Evolutionary conservation across 345 rosid species (phyloP).

Genomic region (Erucastrum elatum): DNA sequence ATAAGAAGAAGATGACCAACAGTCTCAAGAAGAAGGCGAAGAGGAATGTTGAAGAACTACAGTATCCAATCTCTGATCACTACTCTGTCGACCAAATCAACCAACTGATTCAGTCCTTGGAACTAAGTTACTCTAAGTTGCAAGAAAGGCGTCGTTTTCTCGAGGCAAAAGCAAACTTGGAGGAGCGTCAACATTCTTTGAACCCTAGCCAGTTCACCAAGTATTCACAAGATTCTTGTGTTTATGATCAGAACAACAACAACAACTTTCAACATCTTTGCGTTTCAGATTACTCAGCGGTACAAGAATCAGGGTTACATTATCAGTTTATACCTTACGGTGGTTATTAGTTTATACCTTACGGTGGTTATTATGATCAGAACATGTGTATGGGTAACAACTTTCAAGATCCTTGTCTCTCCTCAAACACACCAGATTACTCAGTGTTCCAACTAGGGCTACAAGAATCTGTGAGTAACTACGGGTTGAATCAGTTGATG

Average conservation of each 20-base stretch:
- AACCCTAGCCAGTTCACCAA: background rate
- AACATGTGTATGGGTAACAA: background rate
- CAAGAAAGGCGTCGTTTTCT: constrained; percentile 2
- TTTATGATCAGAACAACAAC: background rate
- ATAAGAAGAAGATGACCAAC: background rate
- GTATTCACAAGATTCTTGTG: background rate
- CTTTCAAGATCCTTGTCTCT: background rate
- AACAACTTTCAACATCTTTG: background rate
- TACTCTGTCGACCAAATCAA: constrained; percentile 9
- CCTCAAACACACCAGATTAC: background rate
- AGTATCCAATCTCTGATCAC: constrained; percentile 16
- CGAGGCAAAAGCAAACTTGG: background rate
- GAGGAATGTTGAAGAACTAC: background rate
- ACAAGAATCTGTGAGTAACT: background rate
- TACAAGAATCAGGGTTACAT: background rate
- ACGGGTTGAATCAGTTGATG: background rate
- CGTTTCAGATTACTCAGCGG: background rate
- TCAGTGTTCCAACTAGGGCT: background rate
- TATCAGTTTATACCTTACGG: background rate
- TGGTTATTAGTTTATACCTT: background rate
- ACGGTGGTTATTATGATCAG: background rate
- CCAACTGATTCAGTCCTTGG: background rate
- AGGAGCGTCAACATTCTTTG: background rate
- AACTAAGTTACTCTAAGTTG: background rate
- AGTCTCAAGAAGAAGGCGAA: background rate